Evolutionary conservation across 208 protist species (phyloP), one percentile per base, ranked within the genome.

Genomic region (Leishmania aethiopica): DNA sequence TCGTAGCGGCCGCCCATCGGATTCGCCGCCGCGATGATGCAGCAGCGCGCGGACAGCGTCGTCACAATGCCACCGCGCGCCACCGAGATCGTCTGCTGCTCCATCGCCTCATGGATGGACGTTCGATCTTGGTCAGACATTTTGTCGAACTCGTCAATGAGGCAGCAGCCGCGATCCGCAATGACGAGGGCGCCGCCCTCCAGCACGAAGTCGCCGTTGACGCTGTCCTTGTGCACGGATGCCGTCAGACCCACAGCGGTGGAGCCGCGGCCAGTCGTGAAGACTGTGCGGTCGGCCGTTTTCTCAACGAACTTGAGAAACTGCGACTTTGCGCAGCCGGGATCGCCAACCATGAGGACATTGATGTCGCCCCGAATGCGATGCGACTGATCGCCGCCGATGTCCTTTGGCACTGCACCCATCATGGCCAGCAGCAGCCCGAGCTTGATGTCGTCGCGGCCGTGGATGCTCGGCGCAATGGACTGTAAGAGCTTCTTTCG

Each of bases 71-170:
- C 99, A 76, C 99, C 99, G 87, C 99, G 99, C 22, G 99, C 99
- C 74, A 99, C 99, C 28, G 99, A 99, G 75, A 99, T 99, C 64
- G 94, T 99, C 91, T 99, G 99, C 96, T 99, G 99, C 90, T 99
- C 99, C 99, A 99, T 99, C 40, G 99, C 99, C 92, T 99, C 99
- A 88, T 99, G 99, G 77, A 99, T 99, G 32, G 95, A 99, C 7
- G 98, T 99, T 75, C 98, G 90, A 79, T 98, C 98, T 83, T 99
- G 92, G 79, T 99, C 99, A 62, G 95, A 99, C 99, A 99, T 99
- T 90, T 99, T 99, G 91, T 99, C 99, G 86, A 99, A 99, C 93
- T 99, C 99, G 89, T 99, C 99, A 84, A 99, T 99, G 67, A 99
- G 90, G 88, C 99, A 99, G 67, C 99, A 98, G 62, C 99, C 99